Evolutionary conservation across 1,284 basidiomycete species (phyloP), one percentile per base, ranked within the genome.

Genomic region (Sutorius eximius): DNA sequence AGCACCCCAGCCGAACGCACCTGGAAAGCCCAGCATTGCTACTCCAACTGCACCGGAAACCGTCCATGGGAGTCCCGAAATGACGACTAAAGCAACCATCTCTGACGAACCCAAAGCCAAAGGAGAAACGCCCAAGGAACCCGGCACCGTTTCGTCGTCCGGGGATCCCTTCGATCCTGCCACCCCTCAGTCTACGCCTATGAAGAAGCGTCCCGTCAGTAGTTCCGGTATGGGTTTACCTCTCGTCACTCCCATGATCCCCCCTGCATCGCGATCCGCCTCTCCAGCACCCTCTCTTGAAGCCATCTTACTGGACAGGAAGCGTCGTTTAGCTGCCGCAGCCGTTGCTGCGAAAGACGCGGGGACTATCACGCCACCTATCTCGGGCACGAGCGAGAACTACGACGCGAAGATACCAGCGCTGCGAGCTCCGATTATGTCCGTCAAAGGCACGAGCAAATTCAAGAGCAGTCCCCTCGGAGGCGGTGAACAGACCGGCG

Each of bases 401-500:
- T 10, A 41, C 12, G 58, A 61, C 32, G 46, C 55, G 42, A 62
- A 53, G 34, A 32, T 37, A 5, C 38, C 59, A 2, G 40, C 53
- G 6, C 18, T 61, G 18, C 66, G 71, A 45, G 55, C 63, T 33
- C 53, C 63, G 22, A 57, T 53, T 22, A 57, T 61, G 48, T 36
- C 65, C 49, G n/a, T 62, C 60, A 59, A 85, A 80, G 67, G 82
- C 77, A n/a, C 73, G 71, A 51, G 59, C 53, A 75, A 79, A 60
- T 89, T 88, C 71, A 88, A 89, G 80, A 89, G 86, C 64, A 86
- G 81, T 65, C 86, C 84, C 44, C 64, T 79, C 22, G 77, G 72
- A 29, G 77, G 75, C 15, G 73, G 68, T n/a, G 74, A 78, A 51
- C 63, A 71, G 43, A 66, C 59, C 7, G 77, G 77, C 2, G 67